A percentile compares a stretch with the other conserved stretches of the same genome.
Conservation (phyloP, 148 eudicot species). For the Simmondsia chinensis region DNA sequence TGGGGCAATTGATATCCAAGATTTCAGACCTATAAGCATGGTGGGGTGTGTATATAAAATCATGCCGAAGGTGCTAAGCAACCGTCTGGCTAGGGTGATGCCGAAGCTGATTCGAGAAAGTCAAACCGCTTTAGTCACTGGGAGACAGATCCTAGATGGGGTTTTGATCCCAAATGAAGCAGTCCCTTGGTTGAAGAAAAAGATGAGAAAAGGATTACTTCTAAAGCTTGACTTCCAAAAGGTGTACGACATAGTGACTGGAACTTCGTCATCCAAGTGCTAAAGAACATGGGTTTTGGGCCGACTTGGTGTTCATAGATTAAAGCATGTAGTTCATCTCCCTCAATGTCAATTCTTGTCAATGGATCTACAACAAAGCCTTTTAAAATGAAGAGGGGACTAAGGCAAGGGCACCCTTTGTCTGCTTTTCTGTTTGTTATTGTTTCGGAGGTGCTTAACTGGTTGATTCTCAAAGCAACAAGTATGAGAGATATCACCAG, state of each 20-base stretch:
- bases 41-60: background rate
- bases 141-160: background rate
- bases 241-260: background rate
- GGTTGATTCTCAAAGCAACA: background rate
- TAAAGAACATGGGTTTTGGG: background rate
- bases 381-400: background rate
- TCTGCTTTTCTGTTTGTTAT: background rate
- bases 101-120: background rate
- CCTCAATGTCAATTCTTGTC: background rate
- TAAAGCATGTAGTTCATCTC: background rate
- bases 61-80: background rate
- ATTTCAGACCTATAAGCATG: background rate
- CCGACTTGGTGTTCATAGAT: background rate
- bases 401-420: background rate
- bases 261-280: background rate
- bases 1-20: background rate
- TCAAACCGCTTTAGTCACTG: background rate
- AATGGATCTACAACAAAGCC: background rate
- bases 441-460: background rate
- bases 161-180: background rate
- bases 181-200: background rate
- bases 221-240: constrained; percentile 2
- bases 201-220: background rate
- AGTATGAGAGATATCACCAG: background rate
- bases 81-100: background rate